Conservation (phyloP, 2,329 filamentous ascomycete species). For the Fusarium sp. region DNA sequence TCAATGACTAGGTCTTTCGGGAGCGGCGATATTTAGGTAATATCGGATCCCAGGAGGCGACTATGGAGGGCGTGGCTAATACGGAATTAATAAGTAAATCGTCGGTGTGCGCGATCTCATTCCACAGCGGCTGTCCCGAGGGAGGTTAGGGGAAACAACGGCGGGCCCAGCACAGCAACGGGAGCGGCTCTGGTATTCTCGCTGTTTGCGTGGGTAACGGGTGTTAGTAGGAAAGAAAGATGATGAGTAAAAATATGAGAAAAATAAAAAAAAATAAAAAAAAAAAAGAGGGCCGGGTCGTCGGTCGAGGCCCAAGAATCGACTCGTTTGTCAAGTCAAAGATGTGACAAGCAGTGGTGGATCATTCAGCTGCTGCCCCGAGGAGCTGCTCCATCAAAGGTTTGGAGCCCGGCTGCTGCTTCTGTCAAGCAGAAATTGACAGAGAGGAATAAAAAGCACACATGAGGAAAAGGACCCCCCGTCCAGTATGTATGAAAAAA, state of each 20-base stretch:
- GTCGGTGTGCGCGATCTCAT: slow-evolving; percentile 39
- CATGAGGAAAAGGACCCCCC: slow-evolving; percentile 5
- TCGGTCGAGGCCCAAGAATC: slow-evolving; percentile 14
- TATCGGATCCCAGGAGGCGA: slow-evolving; percentile 13
- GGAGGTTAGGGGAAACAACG: slow-evolving; percentile 23
- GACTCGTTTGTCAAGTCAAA: background rate
- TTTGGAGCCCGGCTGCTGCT: background rate
- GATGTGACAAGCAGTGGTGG: slow-evolving; percentile 10
- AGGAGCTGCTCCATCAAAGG: background rate
- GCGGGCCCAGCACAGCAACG: slow-evolving; percentile 24
- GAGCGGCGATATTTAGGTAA: slow-evolving; percentile 38
- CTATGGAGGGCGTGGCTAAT: slow-evolving; percentile 34
- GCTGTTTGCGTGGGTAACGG: slow-evolving; percentile 2
- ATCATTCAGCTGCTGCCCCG: slow-evolving; percentile 2
- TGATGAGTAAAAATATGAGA: background rate
- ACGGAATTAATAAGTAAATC: slow-evolving; percentile 8
- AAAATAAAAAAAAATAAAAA: slow-evolving; percentile 16
- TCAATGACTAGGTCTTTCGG: slow-evolving; percentile 15
- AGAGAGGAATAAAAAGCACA: slow-evolving; percentile 16
- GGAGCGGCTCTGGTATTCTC: slow-evolving; percentile 20
- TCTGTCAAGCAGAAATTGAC: slow-evolving; percentile 9
- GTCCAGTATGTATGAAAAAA: slow-evolving; percentile 19
- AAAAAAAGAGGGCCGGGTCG: slow-evolving; percentile 25
- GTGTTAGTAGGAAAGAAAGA: background rate
- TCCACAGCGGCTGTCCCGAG: slow-evolving; percentile 26